These are phyloP conservation scores for Nannochloris sp. DNA, from an alignment of 139 green algal species.

Conservation along the genomic window DNA sequence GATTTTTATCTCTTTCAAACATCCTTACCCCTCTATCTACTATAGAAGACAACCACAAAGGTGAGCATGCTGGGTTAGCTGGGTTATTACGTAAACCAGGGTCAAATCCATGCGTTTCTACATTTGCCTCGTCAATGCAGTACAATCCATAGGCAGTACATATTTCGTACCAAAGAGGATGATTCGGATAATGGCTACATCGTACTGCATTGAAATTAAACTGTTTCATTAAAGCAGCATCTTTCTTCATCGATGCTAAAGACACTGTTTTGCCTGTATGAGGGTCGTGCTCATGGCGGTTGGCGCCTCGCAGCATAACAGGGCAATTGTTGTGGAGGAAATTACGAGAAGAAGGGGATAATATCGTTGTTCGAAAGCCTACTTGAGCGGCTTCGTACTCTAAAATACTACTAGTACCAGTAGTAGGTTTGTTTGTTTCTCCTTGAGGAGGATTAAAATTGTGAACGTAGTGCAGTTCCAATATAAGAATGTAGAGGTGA, in stretches of 20 bases:
- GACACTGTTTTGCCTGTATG: conserved; percentile 34
- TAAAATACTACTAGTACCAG: too few species aligned
- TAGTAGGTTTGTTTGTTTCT: too few species aligned
- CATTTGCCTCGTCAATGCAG: conserved; percentile 92
- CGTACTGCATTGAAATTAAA: conserved; percentile 94
- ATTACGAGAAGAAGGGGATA: conserved; percentile 33
- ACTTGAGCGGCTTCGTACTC: conserved; percentile 81
- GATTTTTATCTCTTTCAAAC: conserved; percentile 85
- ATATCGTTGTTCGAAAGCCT: conserved; percentile 66
- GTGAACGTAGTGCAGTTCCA: conserved; percentile 43
- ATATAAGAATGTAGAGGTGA: conserved; percentile 71
- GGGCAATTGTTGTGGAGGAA: conserved; percentile 79
- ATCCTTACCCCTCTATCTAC: conserved; percentile 69
- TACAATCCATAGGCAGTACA: conserved; percentile 83
- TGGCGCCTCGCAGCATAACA: conserved; percentile 79
- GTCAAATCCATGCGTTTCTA: conserved; percentile 98
- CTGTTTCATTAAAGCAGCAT: conserved; percentile 90
- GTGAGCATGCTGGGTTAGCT: conserved; percentile 55
- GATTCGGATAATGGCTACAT: conserved; percentile 93
- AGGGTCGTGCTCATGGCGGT: conserved; percentile 89
- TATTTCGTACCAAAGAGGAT: conserved; percentile 83
- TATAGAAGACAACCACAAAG: conserved; percentile 63
- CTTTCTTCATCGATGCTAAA: conserved; percentile 48
- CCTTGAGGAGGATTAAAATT: too few species aligned
- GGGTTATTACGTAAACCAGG: conserved; percentile 55